Evolutionary conservation across 192 early-diverging fungal species (phyloP).

Genomic region (Jimgerdemannia flammicorona): DNA sequence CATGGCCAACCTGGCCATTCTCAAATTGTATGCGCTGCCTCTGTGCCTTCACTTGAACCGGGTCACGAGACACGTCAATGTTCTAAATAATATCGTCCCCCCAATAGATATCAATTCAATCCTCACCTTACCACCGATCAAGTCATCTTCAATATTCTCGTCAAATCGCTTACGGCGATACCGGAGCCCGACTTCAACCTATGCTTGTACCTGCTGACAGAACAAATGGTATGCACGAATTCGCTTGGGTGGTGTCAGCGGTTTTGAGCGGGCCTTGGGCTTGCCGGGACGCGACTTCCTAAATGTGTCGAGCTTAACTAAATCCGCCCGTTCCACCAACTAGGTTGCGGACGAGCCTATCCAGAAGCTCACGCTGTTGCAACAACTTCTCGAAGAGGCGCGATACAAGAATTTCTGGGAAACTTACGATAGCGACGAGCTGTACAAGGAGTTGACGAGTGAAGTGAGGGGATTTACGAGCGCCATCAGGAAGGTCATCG

Average conservation of each 20-base stretch:
- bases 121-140: conserved; percentile 66
- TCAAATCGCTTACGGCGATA: conserved; percentile 79
- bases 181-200: conserved; percentile 89
- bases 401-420: conserved; percentile 76
- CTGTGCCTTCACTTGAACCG: neutral
- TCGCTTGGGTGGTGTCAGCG: neutral
- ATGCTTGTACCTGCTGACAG: conserved; percentile 80
- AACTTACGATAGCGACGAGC: conserved; percentile 45
- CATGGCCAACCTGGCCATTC: conserved; percentile 86
- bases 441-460: conserved; percentile 52
- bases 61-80: neutral
- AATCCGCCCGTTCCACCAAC: too few species aligned
- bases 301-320: too few species aligned
- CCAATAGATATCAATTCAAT: conserved; percentile 84
- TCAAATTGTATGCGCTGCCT: conserved; percentile 69
- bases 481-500: conserved; percentile 70
- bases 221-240: conserved; percentile 50
- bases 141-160: conserved; percentile 71
- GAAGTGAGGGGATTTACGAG: conserved; percentile 70
- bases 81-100: neutral
- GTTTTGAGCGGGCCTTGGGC: too few species aligned
- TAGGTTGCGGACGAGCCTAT: conserved; percentile 43
- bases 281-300: too few species aligned
- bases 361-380: conserved; percentile 60
- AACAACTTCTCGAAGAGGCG: conserved; percentile 76